These are phyloP conservation scores for Trichothecium sympodiale DNA, from an alignment of 2,329 filamentous ascomycete species.

Conservation along the genomic window DNA sequence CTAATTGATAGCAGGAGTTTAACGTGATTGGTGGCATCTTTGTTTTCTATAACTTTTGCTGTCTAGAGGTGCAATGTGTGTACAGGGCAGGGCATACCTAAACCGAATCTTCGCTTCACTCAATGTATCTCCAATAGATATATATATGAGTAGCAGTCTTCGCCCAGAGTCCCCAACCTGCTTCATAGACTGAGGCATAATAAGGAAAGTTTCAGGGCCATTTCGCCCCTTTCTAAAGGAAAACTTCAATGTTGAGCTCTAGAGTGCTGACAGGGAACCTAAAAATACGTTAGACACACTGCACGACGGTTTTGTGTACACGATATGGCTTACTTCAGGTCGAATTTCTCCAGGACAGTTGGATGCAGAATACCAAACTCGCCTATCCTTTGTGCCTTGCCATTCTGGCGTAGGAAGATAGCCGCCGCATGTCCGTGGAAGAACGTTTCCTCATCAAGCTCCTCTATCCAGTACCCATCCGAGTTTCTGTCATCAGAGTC, in stretches of 20 bases:
- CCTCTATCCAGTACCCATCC: constrained; percentile 87
- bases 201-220: too few species aligned
- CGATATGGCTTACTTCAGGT: constrained; percentile 76
- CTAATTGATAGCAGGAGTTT: too few species aligned
- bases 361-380: constrained; percentile 93
- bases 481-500: constrained; percentile 59
- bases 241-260: constrained; percentile 89
- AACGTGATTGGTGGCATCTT: too few species aligned
- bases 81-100: too few species aligned
- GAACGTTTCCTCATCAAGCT: constrained; percentile 84
- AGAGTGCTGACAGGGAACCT: constrained; percentile 87
- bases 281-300: constrained; percentile 8
- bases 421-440: constrained; percentile 82
- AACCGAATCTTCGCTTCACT: too few species aligned
- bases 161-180: too few species aligned
- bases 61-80: too few species aligned
- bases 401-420: constrained; percentile 64
- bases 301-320: too few species aligned
- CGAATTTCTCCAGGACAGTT: constrained; percentile 84
- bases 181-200: too few species aligned
- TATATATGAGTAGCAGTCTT: too few species aligned
- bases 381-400: constrained; percentile 68
- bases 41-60: too few species aligned
- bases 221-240: constrained; percentile 56
- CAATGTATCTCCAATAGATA: too few species aligned